Evolutionary conservation across 1,139 yeast species (phyloP).

Genomic region (Spathaspora sp.): DNA sequence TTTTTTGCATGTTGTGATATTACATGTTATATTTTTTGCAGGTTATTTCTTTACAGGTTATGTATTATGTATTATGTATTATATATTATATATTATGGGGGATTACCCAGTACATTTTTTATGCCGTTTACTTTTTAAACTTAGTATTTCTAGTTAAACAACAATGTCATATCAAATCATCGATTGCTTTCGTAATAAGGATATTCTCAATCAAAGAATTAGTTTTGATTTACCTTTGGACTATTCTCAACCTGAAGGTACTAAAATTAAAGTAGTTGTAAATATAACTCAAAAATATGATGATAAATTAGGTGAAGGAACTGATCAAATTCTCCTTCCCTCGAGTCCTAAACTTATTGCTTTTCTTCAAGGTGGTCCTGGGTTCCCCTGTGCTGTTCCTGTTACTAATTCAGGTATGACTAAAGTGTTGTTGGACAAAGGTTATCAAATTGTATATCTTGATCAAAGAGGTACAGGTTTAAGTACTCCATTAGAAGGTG

Average conservation of each 20-base stretch:
- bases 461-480: slow-evolving; percentile 64
- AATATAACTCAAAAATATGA: slow-evolving; percentile 35
- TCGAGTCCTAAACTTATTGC: slow-evolving; percentile 33
- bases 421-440: slow-evolving; percentile 39
- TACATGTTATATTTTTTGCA: neutral
- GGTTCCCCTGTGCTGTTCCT: slow-evolving; percentile 47
- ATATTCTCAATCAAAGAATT: slow-evolving; percentile 27
- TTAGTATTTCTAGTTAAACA: neutral
- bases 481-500: slow-evolving; percentile 44
- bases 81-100: neutral
- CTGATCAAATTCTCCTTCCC: slow-evolving; percentile 20
- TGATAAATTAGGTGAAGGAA: slow-evolving; percentile 4
- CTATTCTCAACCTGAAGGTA: slow-evolving; percentile 15
- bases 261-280: slow-evolving; percentile 31
- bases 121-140: neutral
- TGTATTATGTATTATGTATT: too few species aligned
- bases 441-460: slow-evolving; percentile 47
- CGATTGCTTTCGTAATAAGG: slow-evolving; percentile 29
- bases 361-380: slow-evolving; percentile 62
- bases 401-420: slow-evolving; percentile 32
- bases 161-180: slow-evolving; percentile 16
- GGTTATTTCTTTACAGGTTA: neutral
- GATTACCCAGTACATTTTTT: neutral
- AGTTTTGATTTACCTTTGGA: slow-evolving; percentile 29
- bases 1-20: neutral